Base-by-base conservation (phyloP, 148 eudicot species). In the Amaranthus palmeri region DNA sequence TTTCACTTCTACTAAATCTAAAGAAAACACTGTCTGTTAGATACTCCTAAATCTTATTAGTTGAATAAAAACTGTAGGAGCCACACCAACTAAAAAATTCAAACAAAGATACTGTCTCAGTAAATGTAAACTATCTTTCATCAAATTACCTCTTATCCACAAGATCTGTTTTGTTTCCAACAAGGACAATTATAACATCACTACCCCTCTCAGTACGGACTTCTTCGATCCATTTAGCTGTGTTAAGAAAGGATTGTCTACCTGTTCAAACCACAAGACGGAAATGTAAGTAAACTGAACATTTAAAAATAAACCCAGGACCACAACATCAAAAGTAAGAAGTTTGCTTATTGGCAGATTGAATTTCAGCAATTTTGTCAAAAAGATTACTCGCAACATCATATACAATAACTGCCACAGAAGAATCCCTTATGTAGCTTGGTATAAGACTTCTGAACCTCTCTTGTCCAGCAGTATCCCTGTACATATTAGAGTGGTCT, bases 381-480 rank as follows among this genome's bases (percentile, higher is more conserved):
- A 18, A n/a, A 43, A 15, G 5, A 44, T 66, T 59, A 70, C 88
- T 85, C 67, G 88, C 88, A 70, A 85, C 88, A 80, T 85, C 88
- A 58, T 80, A 85, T 54, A 85, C 88, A 63, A 85, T 83, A 61
- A 85, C 86, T 7, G 88, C 88, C 74, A 85, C 88, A 42, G 88
- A 85, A n/a, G 88, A 85, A 76, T 84, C 86, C 78, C 86, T 84
- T 53, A 84, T 84, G 70, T 84, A 84, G 71, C 86, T 84, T 55
- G 86, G 86, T 65, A 84, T 84, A 76, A 84, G 86, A 84, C 86
- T 84, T 74, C 86, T 73, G 77, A 84, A 83, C 67, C 88, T 85
- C 81, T 85, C 88, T 77, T 85, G 88, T 46, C 88, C 88, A 52
- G 88, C 88, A 59, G 88, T 85, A 78, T 85, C 88, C 88, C 88